A percentile compares a stretch with the other conserved stretches of the same genome.
phyloP scores from a whole-genome alignment of 2,329 filamentous ascomycete genomes.

The Ceratocystiopsis minuta region DNA sequence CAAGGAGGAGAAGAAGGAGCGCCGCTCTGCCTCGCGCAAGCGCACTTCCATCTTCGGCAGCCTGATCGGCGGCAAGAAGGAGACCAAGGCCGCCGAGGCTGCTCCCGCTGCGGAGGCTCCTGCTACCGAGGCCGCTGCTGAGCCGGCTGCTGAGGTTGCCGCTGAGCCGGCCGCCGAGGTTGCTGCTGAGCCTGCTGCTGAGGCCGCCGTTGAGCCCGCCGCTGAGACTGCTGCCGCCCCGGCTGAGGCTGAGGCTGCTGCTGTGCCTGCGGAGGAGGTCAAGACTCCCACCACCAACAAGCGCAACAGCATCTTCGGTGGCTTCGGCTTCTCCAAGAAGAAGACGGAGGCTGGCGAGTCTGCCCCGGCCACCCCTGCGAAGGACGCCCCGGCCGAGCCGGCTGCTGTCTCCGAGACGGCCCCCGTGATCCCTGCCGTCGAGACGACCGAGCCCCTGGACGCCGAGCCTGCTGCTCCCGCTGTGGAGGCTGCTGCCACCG shows the following conservation, averaged over 20 bases:
- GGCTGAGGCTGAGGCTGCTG: conserved; percentile 17
- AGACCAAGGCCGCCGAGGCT: conserved; percentile 13
- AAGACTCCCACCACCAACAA: conserved; percentile 18
- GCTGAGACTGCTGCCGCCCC: conserved; percentile 19
- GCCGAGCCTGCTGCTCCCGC: conserved; percentile 31
- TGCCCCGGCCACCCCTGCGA: conserved; percentile 21
- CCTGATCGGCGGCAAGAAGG: conserved; percentile 38
- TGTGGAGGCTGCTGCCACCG: conserved; percentile 15
- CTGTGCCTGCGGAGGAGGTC: conserved; percentile 13
- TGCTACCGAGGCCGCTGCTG: conserved; percentile 16
- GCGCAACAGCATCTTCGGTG: conserved; percentile 34
- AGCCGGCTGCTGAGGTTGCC: conserved; percentile 17
- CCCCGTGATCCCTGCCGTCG: conserved; percentile 40
- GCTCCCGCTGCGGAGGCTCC: conserved; percentile 11
- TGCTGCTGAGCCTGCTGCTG: conserved; percentile 14
- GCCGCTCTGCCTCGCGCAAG: conserved; percentile 49
- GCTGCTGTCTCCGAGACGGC: conserved; percentile 31
- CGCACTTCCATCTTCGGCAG: conserved; percentile 44
- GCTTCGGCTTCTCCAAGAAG: conserved; percentile 41
- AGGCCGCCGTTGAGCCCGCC: conserved; percentile 18
- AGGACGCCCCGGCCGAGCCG: conserved; percentile 23
- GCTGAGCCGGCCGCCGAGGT: conserved; percentile 12
- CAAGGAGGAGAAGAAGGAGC: conserved; percentile 35
- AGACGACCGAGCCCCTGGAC: conserved; percentile 36
- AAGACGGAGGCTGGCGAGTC: conserved; percentile 30